Base-by-base conservation (phyloP, 441 rosid species). In the Raphanus hybrid region DNA sequence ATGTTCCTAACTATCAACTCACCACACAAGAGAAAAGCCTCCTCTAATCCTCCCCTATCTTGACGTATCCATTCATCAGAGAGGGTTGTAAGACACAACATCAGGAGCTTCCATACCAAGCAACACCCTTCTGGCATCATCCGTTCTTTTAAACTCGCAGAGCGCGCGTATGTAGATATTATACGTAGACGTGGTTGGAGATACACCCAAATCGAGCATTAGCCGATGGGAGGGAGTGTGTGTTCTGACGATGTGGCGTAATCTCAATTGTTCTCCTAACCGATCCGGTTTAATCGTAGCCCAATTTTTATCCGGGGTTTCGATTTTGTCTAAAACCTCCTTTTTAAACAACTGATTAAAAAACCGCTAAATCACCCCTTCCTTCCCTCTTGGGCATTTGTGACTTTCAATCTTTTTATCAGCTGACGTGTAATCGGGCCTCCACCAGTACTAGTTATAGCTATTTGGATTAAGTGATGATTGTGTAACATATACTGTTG, bases 61-160 rank as follows among this genome's bases (percentile, higher is more conserved):
- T 86, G 66, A 92, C 84, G 75, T 88, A 89, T 29, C 97, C 90
- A 74, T 80, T 78, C 59, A 92, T 86, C 37, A 90, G 78, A 67
- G 78, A 67, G 86, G 85, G 80, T 90, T 90, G 78, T 88, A 90
- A 14, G 92, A 88, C 78, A 92, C 73, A 74, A 92, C 75, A 77
- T 90, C 91, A 2, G 91, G 92, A 52, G 11, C 61, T 63, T 79
- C 65, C 93, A 90, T 84, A 74, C 70, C 75, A n/a, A 64, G 72
- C 69, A 90, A 82, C 68, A 70, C 64, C 73, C 76, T 69, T 71
- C 85, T 87, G 5, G 93, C 95, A 64, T 87, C 91, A 59, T 29
- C 81, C 48, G 83, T 35, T 80, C 86, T 87, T 43, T 85, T 91
- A 65, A 69, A 69, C 78, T 70, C 84, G 71, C 89, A 88, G 67